Conservation (phyloP, 148 eudicot species). For the Rhododendron mucronatum region DNA sequence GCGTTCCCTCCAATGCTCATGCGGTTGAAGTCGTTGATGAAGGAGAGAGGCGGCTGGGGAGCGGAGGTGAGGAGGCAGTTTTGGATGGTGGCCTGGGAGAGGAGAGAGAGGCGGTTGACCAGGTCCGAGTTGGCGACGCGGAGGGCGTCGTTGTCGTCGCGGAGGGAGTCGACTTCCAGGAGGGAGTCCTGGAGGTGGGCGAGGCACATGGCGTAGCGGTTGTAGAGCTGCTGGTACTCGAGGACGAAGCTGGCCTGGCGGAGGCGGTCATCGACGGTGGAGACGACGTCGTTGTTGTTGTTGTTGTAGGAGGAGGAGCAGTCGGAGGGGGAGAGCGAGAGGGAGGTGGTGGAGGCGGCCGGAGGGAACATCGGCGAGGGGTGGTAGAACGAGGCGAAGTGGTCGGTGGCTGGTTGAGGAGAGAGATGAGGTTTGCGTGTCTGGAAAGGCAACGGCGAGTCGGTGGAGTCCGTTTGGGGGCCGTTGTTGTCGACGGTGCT, state of each 20-base stretch:
- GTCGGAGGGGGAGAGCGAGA: constrained; percentile 33
- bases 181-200: constrained; percentile 50
- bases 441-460: constrained; percentile 7
- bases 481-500: neutral
- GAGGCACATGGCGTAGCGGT: constrained; percentile 46
- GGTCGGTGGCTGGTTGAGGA: constrained; percentile 1
- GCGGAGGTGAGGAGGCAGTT: constrained; percentile 26
- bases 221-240: constrained; percentile 68
- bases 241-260: constrained; percentile 44
- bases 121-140: constrained; percentile 54
- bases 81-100: constrained; percentile 24
- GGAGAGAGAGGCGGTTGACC: constrained; percentile 30
- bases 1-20: constrained; percentile 1
- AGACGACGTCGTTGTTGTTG: constrained; percentile 8
- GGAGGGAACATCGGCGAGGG: constrained; percentile 14
- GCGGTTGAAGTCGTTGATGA: constrained; percentile 13
- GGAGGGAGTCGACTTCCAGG: constrained; percentile 44
- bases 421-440: constrained; percentile 18
- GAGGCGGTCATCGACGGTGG: constrained; percentile 33
- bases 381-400: constrained; percentile 18
- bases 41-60: constrained; percentile 7
- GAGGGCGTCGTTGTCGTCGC: constrained; percentile 54
- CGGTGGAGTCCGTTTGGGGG: neutral
- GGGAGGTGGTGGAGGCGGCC: constrained; percentile 11
- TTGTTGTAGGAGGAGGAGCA: constrained; percentile 20